phyloP scores from a whole-genome alignment of 108 stramenopile genomes.

The Heterococcus sp. region DNA sequence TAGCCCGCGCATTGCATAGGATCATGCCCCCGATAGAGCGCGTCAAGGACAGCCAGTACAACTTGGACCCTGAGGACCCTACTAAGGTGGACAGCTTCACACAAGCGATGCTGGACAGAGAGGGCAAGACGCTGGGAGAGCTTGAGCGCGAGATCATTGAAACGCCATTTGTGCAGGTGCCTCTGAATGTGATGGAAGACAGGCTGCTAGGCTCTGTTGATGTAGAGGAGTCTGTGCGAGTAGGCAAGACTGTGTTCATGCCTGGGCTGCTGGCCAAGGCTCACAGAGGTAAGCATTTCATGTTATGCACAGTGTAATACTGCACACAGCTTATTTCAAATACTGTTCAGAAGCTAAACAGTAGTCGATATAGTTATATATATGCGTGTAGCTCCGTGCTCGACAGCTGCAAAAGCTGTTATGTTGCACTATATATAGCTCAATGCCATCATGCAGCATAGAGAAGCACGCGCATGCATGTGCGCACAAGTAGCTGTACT shows the following conservation, averaged over 20 bases:
- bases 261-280: conserved; percentile 91
- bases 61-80: conserved; percentile 76
- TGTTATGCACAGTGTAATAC: no score
- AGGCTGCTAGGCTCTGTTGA: conserved; percentile 88
- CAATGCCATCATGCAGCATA: no score
- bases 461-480: no score
- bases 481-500: no score
- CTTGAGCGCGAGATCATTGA: conserved; percentile 83
- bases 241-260: conserved; percentile 83
- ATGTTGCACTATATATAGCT: no score
- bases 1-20: conserved; percentile 87
- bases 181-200: conserved; percentile 94
- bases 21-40: conserved; percentile 88
- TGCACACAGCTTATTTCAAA: no score
- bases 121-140: conserved; percentile 72
- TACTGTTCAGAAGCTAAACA: no score
- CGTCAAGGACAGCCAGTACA: conserved; percentile 74
- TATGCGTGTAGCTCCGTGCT: no score
- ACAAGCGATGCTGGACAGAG: conserved; percentile 65
- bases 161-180: conserved; percentile 89
- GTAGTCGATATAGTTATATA: no score
- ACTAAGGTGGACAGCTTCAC: conserved; percentile 72
- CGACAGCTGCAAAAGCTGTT: no score
- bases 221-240: conserved; percentile 75
- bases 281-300: conserved; percentile 65